Evolutionary conservation across 2,329 filamentous ascomycete species (phyloP), one percentile per base, ranked within the genome.

Genomic region (Botrytis cinerea): DNA sequence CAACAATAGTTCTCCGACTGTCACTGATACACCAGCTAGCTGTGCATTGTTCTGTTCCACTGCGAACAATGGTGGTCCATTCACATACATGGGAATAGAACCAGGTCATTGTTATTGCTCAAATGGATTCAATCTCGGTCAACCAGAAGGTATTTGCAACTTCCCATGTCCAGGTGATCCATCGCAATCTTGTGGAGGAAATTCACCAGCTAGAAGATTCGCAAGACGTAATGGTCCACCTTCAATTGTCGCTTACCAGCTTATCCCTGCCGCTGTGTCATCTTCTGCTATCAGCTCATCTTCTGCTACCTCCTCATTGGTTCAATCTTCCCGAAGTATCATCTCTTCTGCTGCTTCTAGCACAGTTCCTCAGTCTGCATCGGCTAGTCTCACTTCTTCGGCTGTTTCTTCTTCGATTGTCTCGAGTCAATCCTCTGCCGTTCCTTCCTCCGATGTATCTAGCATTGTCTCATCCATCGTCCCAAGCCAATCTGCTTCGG

Each of bases 31-130:
- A 16, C 38, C 67, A 2, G n/a, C 12, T 28, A 57, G 40, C 40
- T 70, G 67, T 18, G 67, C 40, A 70, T 43, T 32, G 20, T 70
- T 59, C 22, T 70, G 67, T 60, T 70, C 51, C 16, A 70, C 67
- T 9, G 38, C 48, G 6, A 25, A 70, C 7, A 38, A 70, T 45
- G 67, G 67, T 25, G 51, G 7, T 20, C 8, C 51, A 45, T 72
- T 66, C 4, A n/a, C 28, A 25, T 72, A 45, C 38, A 64, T 64
- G 32, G 45, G 62, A 14, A 57, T 72, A 28, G 60, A 72, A 10
- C 70, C 70, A 35, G 61, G 38, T 1, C 70, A 57, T 18, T 72
- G 70, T 45, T 72, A 61, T 43, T 72, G 70, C 57, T 66, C 70
- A 32, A n/a, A 72, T 54, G 46, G 32, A 51, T 54, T 66, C 25